phyloP scores from a whole-genome alignment of 176 grass and related monocot genomes.

The Lolium perenne region DNA sequence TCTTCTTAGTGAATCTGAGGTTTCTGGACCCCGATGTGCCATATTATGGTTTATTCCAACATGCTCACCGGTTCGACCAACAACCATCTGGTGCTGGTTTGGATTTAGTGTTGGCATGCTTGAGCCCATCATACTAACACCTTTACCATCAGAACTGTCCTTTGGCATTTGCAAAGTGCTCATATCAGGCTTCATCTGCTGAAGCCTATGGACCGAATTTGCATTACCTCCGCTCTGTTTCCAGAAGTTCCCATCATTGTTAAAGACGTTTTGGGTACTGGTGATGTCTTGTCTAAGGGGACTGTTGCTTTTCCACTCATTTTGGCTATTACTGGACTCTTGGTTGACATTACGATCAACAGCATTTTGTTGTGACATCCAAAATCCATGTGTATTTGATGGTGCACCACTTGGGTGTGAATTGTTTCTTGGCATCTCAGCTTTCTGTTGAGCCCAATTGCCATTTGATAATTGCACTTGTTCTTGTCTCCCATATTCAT shows the following conservation, averaged over 20 bases:
- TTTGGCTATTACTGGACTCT: constrained; percentile 65
- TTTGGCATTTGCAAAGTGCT: constrained; percentile 39
- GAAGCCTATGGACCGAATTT: constrained; percentile 51
- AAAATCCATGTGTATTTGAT: constrained; percentile 59
- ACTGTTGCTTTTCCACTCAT: constrained; percentile 71
- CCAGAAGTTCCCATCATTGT: constrained; percentile 58
- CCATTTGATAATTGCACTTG: constrained; percentile 59
- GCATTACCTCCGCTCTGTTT: constrained; percentile 54
- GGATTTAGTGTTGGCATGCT: constrained; percentile 49
- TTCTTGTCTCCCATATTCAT: constrained; percentile 61
- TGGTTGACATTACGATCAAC: constrained; percentile 55
- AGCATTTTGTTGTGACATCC: constrained; percentile 70
- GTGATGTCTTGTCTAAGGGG: constrained; percentile 53
- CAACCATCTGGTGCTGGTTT: constrained; percentile 54
- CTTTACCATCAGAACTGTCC: constrained; percentile 53
- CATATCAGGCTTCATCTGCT: constrained; percentile 61
- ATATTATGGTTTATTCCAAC: constrained; percentile 58
- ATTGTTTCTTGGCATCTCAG: constrained; percentile 61
- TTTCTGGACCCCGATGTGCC: constrained; percentile 47
- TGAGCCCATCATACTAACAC: constrained; percentile 48
- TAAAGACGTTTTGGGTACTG: constrained; percentile 50
- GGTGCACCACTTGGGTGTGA: constrained; percentile 44
- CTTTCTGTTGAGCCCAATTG: constrained; percentile 57
- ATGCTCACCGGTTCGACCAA: constrained; percentile 53
- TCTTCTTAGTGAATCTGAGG: constrained; percentile 64